These are phyloP conservation scores for Amesomyces nigricolor DNA, from an alignment of 2,329 filamentous ascomycete species.

Conservation along the genomic window DNA sequence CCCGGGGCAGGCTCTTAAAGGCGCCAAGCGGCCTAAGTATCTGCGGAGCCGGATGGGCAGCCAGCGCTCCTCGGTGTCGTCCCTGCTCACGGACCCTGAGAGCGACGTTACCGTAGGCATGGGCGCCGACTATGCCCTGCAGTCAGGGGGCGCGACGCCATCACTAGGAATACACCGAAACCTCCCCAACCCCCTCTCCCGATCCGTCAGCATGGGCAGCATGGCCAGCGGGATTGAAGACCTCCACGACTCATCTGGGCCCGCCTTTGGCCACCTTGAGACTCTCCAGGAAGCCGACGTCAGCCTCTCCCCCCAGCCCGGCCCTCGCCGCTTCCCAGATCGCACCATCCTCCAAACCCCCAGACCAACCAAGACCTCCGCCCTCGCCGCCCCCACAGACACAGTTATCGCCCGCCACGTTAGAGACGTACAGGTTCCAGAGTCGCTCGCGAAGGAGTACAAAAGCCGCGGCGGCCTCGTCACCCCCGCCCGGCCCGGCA, in stretches of 20 bases:
- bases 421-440: slow-evolving; percentile 83
- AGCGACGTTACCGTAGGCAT: slow-evolving; percentile 66
- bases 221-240: slow-evolving; percentile 73
- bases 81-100: slow-evolving; percentile 50
- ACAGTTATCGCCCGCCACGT: slow-evolving; percentile 85
- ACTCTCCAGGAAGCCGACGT: slow-evolving; percentile 46
- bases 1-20: slow-evolving; percentile 42
- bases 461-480: slow-evolving; percentile 64
- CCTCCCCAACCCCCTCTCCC: slow-evolving; percentile 54
- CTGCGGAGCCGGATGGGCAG: slow-evolving; percentile 53
- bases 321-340: slow-evolving; percentile 32
- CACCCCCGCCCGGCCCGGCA: slow-evolving; percentile 51
- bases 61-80: slow-evolving; percentile 56
- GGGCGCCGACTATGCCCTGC: slow-evolving; percentile 71
- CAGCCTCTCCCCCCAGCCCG: slow-evolving; percentile 30
- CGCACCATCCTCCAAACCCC: slow-evolving; percentile 62
- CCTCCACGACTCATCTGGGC: slow-evolving; percentile 45
- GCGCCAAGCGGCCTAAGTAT: slow-evolving; percentile 49
- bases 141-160: slow-evolving; percentile 71
- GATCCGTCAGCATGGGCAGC: slow-evolving; percentile 82
- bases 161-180: slow-evolving; percentile 45
- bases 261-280: slow-evolving; percentile 42
- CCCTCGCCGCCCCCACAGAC: slow-evolving; percentile 67
- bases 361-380: slow-evolving; percentile 46
- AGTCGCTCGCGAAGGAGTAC: slow-evolving; percentile 81